Evolutionary conservation across 495 filamentous ascomycete genomes (phyloP), one percentile per base, ranked within the genome.

Genomic region (Penicillium simplicissimum): DNA sequence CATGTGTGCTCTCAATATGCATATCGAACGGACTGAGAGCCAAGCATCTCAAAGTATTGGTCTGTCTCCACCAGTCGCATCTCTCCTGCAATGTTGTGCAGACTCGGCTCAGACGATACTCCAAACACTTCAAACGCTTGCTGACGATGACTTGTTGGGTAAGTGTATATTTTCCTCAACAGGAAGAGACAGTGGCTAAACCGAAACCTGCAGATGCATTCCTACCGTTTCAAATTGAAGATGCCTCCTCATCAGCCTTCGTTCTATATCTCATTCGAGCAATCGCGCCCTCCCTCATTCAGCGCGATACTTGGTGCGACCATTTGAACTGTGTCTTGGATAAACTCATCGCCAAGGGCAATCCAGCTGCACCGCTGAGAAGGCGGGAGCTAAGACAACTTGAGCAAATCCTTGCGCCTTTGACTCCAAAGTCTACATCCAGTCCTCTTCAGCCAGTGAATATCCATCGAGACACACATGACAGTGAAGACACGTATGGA

Each of bases 1-100:
- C 3, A 74, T 74, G 71, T 74, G 71, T 52, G 66, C 70, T 34
- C 59, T 74, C 1, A 66, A 74, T 38, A 71, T 74, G 64, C 69
- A 72, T 28, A 71, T 72, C 6, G 69, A 71, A 36, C 57, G 67
- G 9, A 60, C 68, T 1, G 63, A 71, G 34, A 64, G 61, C 55
- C 58, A 64, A 15, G 55, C 57, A 15, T 71, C 66, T 2, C 63
- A 66, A 45, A 67, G 48, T 9, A 67, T 72, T 14, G 61, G 49
- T 4, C 52, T 71, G 1, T 52, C 67, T 2, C 53, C 61, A 0
- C 68, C 68, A 1, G 72, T 74, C 7, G 62, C 70, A 8, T 74
- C 72, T 4, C 66, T 74, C 13, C 40, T 74, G 19, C 70, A 69
- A 45, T 74, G 66, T 25, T 74, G 72, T 40, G 70, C 68, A 45